Percentiles rank a stretch among this genome's conserved stretches.
These are phyloP conservation scores for Aureobasidium sp. DNA, from an alignment of 2,329 filamentous ascomycete genomes.

Conservation along the genomic window DNA sequence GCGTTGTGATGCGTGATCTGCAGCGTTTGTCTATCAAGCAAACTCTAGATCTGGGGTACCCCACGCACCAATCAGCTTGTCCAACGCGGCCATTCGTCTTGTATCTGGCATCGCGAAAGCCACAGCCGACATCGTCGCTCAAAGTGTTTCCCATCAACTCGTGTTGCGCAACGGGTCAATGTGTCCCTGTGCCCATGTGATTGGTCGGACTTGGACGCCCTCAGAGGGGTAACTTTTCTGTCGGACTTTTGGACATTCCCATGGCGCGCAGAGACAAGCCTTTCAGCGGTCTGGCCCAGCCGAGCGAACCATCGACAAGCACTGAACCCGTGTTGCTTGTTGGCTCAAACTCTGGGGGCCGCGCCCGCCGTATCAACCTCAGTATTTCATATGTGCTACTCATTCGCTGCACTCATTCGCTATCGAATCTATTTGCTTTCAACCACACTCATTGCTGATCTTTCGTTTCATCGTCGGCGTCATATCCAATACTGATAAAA, in stretches of 20 bases:
- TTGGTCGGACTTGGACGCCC: background rate
- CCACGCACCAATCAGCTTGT: background rate
- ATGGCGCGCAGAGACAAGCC: background rate
- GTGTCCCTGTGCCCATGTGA: background rate
- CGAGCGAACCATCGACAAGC: conserved; percentile 2
- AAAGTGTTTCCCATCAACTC: background rate
- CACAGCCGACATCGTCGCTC: background rate
- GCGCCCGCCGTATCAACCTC: background rate
- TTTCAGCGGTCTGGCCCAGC: background rate
- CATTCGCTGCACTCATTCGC: background rate
- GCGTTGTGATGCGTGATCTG: conserved; percentile 1
- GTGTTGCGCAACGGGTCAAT: background rate
- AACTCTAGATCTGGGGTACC: background rate
- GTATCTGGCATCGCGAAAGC: background rate
- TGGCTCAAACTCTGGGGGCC: background rate
- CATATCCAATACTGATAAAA: background rate
- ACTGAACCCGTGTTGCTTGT: background rate
- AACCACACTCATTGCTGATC: background rate
- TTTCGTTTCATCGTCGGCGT: background rate
- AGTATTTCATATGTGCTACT: background rate
- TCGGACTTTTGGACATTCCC: background rate
- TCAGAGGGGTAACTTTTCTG: background rate
- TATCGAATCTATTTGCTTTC: background rate
- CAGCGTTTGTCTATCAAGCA: background rate
- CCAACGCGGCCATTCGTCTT: background rate